Evolutionary conservation across 2,329 filamentous ascomycete genomes (phyloP), one percentile per base, ranked within the genome.

Genomic region (Alternaria tenuissima): DNA sequence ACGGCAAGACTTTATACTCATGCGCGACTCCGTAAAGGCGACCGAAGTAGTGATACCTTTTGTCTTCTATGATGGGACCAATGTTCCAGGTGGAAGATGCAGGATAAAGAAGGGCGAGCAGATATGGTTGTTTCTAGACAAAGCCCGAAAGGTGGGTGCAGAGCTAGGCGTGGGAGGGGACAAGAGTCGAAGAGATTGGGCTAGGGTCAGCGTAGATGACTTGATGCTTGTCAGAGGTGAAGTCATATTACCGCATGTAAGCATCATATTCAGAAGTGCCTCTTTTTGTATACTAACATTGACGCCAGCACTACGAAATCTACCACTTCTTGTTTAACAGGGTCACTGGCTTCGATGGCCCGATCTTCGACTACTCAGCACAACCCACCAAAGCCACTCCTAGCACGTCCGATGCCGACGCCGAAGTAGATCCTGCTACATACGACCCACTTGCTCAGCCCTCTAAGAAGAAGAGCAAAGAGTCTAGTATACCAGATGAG

Each of bases 301-400:
- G 12, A 22, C 28, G 47, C 7, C 75, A 98, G 93, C 95, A 99
- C 79, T 97, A 96, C 76, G 94, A 98, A 67, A 93, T 99, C 76
- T 95, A 98, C 78, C 95, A 94, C 81, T 98, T 99, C 80, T 89
- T 97, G 76, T 90, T 96, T 78, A 97, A 98, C 78, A 92, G 90
- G 72, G 91, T 88, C 26, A 79, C 87, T 2, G 92, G 91, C 2
- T 89, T 91, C n/a, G 88, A 88, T 38, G 90, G 91, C 52, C 83
- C 82, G 6, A 82, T 99, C 9, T 98, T 99, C 77, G 86, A 92
- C 72, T 97, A 94, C 77, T 86, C 87, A 34, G 76, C 82, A 24
- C 79, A 84, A 43, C 78, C 81, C 2, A 84, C 82, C 0, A 67
- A 77, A 38, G 76, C 79, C 1, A 83, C 81, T 1, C 77, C 77